Base-by-base conservation (phyloP, 768 basidiomycete genomes). In the Botryobasidium botryosum region DNA sequence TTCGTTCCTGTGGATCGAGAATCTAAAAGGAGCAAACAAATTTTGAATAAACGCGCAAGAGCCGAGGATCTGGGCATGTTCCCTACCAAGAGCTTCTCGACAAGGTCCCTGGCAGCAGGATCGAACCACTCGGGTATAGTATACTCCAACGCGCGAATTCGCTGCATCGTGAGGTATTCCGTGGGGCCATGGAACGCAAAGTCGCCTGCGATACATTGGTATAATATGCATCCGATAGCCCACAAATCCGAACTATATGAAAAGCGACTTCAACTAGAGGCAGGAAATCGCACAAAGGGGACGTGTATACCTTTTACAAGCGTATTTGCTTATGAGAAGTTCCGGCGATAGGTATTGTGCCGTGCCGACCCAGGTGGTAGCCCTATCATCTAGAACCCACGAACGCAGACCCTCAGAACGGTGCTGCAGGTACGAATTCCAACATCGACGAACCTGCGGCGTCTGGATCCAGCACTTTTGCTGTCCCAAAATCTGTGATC, bases 401-500 rank as follows among this genome's bases (percentile, higher is more conserved):
- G 12, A 10, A 12, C 10, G 21, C 15, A n/a, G 20, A 31, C 15
- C 25, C 12, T 15, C 13, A 2, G 28, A 27, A 42, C 13, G 37
- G 24, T 23, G 23, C 29, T 25, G 29, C 23, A 21, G 44, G 24
- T 15, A 6, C 28, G 38, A n/a, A 28, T 35, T 27, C 25, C 36
- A 6, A 10, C 45, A 36, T 15, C 45, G 6, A 24, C n/a, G 48
- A 50, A 35, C 45, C 40, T 25, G 37, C 26, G 21, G 50, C 45
- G 15, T 57, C 57, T 26, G 55, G 55, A 27, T 53, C 51, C 20
- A 61, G 21, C 6, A 65, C 47, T 62, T 83, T 82, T 17, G 87
- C 87, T 3, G 87, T 91, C 5, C 94, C 94, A 61, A 97, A 97
- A 59, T 99, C 94, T 13, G 88, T 85, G n/a, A 99, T 72, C 60